Conservation (phyloP, 2,329 filamentous ascomycete genomes). For the Fusarium burgessii region DNA sequence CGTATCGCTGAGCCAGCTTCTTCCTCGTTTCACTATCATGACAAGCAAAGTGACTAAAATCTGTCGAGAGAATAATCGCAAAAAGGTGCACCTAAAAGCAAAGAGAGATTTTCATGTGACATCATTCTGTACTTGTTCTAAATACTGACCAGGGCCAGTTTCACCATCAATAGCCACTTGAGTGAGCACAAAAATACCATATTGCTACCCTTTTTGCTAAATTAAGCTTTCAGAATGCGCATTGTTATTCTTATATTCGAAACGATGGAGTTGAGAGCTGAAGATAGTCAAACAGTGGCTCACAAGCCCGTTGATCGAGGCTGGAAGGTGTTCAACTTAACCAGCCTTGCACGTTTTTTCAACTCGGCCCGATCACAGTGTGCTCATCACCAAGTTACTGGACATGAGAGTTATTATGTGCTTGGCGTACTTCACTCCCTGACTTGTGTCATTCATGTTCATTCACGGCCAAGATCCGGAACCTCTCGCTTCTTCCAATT, state of each 20-base stretch:
- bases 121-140: background rate
- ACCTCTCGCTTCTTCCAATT: no score
- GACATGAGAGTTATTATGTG: no score
- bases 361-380: background rate
- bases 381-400: no score
- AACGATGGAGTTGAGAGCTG: background rate
- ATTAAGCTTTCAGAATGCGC: background rate
- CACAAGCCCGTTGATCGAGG: background rate
- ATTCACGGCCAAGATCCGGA: no score
- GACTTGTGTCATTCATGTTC: no score
- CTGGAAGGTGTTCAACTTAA: background rate
- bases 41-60: background rate
- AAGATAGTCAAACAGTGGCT: background rate
- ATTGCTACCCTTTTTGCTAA: background rate
- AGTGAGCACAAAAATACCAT: background rate
- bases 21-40: background rate
- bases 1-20: background rate
- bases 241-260: background rate
- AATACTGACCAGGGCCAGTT: conserved; percentile 17
- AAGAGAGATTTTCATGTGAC: background rate
- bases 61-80: background rate
- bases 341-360: background rate
- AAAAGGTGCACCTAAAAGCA: background rate
- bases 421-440: no score
- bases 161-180: conserved; percentile 10